A percentile compares a stretch with the other conserved stretches of the same genome.
Evolutionary conservation across 257 asterid genomes (phyloP).

Genomic region (Penstemon barbatus): DNA sequence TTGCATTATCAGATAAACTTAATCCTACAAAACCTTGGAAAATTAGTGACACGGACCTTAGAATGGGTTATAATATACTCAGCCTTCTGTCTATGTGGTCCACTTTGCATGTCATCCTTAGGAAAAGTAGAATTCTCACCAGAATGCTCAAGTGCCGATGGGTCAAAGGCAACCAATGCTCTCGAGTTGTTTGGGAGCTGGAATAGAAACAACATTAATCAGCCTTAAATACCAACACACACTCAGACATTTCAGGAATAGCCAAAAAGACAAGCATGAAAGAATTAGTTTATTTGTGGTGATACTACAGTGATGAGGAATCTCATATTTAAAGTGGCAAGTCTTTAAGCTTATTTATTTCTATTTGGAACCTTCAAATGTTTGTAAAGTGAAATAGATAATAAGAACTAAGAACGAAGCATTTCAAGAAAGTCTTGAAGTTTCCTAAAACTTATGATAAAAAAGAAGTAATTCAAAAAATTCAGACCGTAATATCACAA

Average conservation of each 20-base stretch:
- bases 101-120: conserved; percentile 36
- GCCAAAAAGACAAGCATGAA: conserved; percentile 1
- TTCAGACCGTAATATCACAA: not conserved
- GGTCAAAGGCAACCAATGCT: conserved; percentile 33
- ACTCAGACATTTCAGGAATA: not conserved
- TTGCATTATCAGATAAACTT: conserved; percentile 2
- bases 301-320: not conserved
- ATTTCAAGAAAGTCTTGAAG: not conserved
- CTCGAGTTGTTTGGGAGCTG: conserved; percentile 34
- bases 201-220: conserved; percentile 16
- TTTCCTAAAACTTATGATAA: not conserved
- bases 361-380: not conserved
- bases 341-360: conserved; percentile 8
- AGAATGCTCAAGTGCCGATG: conserved; percentile 21
- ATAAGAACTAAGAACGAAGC: not conserved
- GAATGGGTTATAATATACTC: conserved; percentile 31
- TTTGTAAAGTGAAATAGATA: too few species aligned
- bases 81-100: conserved; percentile 27
- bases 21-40: not conserved
- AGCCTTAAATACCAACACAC: conserved; percentile 6
- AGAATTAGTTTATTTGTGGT: not conserved
- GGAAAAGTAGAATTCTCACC: conserved; percentile 33
- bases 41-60: conserved; percentile 42
- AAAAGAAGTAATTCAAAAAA: not conserved
- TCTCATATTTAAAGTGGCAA: not conserved